These are phyloP conservation scores for Aechmea fasciata DNA, from an alignment of 176 grass and related monocot genomes.

Conservation along the genomic window DNA sequence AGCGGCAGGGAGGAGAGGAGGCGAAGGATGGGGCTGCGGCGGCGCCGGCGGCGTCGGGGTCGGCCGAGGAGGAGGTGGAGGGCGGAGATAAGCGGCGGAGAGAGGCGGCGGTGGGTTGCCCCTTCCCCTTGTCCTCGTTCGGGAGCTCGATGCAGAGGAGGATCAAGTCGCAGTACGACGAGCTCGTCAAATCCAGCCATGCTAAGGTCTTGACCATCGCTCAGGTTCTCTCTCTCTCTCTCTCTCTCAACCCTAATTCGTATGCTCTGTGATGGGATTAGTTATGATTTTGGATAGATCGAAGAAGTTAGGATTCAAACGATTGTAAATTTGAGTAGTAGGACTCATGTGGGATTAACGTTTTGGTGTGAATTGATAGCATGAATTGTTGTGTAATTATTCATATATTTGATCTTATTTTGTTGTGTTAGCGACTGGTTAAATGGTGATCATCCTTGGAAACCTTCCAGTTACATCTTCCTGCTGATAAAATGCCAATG, in stretches of 20 bases:
- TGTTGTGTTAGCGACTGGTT: no score
- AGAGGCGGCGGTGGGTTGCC: conserved; percentile 13
- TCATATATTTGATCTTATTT: no score
- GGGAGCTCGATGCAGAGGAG: conserved; percentile 54
- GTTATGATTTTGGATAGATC: not conserved
- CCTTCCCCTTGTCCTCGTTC: conserved; percentile 64
- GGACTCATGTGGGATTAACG: no score
- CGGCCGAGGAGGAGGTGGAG: conserved; percentile 2
- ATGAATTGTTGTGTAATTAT: no score
- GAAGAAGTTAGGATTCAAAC: no score
- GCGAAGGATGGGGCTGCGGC: conserved; percentile 2
- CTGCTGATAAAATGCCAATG: no score
- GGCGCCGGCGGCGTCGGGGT: conserved; percentile 5
- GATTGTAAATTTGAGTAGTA: no score
- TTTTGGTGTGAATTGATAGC: not conserved
- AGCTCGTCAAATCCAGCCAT: conserved; percentile 63
- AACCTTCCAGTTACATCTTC: no score
- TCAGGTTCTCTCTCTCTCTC: conserved; percentile 35
- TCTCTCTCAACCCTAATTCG: not conserved
- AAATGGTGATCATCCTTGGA: no score
- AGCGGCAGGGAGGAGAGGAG: conserved; percentile 27
- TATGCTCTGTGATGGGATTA: not conserved
- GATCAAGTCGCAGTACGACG: conserved; percentile 72
- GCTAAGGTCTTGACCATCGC: conserved; percentile 41
- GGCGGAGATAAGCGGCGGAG: not conserved